Evolutionary conservation across 805 yeast species (phyloP).

Genomic region (Candida tallmaniae): DNA sequence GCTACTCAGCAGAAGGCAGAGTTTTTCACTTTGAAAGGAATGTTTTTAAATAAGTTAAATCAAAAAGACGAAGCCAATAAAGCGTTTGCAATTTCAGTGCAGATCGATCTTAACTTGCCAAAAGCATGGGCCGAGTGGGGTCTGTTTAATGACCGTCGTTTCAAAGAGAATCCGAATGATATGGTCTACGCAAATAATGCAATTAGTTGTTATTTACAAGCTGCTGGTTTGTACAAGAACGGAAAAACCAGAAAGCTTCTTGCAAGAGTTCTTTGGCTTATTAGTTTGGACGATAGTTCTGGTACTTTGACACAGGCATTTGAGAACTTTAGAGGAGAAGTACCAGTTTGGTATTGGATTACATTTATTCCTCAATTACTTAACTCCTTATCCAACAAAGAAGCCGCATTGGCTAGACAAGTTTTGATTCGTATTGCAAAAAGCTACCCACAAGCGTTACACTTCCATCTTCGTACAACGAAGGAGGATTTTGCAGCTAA

Average conservation of each 20-base stretch:
- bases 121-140: conserved; percentile 99
- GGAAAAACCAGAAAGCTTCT: conserved; percentile 83
- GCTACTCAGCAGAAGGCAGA: conserved; percentile 98
- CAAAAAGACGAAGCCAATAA: conserved; percentile 95
- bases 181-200: conserved; percentile 89
- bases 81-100: conserved; percentile 97
- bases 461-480: conserved; percentile 91
- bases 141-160: conserved; percentile 81
- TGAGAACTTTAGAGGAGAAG: conserved; percentile 89
- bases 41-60: conserved; percentile 89
- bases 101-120: conserved; percentile 87
- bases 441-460: conserved; percentile 95
- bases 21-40: conserved; percentile 94
- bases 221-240: conserved; percentile 93
- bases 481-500: conserved; percentile 88
- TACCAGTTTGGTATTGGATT: conserved; percentile 99
- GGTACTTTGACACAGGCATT: conserved; percentile 84
- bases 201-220: conserved; percentile 91
- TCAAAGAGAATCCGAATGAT: conserved; percentile 78
- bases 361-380: conserved; percentile 93
- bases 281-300: conserved; percentile 80
- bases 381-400: conserved; percentile 85
- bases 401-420: conserved; percentile 84
- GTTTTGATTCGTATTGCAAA: conserved; percentile 90
- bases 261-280: conserved; percentile 89